Evolutionary conservation across 177 flowering plant genomes (phyloP).

Genomic region (Vitis hybrid): DNA sequence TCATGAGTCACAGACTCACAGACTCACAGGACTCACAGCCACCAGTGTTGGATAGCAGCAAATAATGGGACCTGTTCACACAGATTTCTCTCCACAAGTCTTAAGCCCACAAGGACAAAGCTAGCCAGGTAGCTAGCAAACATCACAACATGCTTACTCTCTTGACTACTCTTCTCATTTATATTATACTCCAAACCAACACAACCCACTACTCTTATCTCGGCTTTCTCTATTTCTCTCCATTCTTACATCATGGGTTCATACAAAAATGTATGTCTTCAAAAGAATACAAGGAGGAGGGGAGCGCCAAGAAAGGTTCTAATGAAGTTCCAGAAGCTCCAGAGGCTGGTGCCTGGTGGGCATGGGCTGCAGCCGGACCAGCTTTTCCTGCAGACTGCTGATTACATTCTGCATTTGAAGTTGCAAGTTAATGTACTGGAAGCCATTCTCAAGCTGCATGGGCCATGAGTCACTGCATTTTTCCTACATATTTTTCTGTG

Average conservation of each 20-base stretch:
- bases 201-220: background rate
- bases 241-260: background rate
- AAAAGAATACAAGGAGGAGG: background rate
- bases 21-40: too few species aligned
- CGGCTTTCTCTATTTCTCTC: too few species aligned
- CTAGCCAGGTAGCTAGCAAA: background rate
- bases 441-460: slow-evolving; percentile 9
- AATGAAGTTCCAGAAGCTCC: slow-evolving; percentile 10
- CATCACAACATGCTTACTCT: background rate
- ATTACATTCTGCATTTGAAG: slow-evolving; percentile 14
- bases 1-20: too few species aligned
- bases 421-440: slow-evolving; percentile 7
- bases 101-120: background rate
- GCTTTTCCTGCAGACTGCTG: slow-evolving; percentile 12
- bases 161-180: background rate
- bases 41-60: too few species aligned
- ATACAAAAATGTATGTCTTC: background rate
- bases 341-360: slow-evolving; percentile 12
- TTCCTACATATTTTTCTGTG: background rate
- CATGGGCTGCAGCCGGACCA: background rate
- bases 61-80: background rate
- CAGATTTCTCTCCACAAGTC: background rate
- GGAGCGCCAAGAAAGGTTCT: background rate
- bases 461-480: background rate
- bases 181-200: background rate